A percentile compares a stretch with the other conserved stretches of the same genome.
Evolutionary conservation across 345 rosid genomes (phyloP).

Genomic region (Firmiana major): DNA sequence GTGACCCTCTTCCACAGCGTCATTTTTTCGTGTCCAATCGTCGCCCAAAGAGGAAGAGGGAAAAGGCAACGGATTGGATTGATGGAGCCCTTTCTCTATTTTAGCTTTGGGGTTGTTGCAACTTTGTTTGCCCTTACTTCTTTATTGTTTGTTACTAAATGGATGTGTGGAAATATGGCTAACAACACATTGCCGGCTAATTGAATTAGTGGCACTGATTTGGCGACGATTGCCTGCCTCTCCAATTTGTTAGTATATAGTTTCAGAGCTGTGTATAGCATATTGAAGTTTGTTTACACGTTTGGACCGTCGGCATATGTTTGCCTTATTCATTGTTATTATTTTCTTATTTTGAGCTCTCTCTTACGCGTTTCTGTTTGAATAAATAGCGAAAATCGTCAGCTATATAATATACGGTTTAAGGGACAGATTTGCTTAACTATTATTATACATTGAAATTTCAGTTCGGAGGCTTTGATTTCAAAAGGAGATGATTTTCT

Average conservation of each 20-base stretch:
- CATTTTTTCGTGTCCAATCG: constrained; percentile 26
- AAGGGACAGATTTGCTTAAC: too few relatives aligned
- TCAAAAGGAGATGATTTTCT: too few relatives aligned
- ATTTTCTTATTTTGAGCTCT: neutral
- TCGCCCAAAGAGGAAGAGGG: neutral
- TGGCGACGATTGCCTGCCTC: neutral
- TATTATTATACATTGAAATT: too few relatives aligned
- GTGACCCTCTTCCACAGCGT: constrained; percentile 64
- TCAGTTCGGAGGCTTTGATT: too few relatives aligned
- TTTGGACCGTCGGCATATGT: neutral
- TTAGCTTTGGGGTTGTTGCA: constrained; percentile 8
- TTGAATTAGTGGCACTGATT: neutral
- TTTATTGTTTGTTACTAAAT: neutral
- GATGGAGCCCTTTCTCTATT: constrained; percentile 13
- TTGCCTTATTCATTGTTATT: neutral
- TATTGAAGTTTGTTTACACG: neutral
- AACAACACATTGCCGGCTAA: neutral
- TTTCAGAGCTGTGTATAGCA: neutral
- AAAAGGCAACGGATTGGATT: neutral
- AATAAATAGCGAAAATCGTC: neutral
- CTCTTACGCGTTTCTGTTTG: neutral
- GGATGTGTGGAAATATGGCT: neutral
- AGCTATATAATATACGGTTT: too few relatives aligned
- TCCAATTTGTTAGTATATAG: constrained; percentile 6
- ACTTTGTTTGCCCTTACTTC: neutral